Evolutionary conservation across 2,329 filamentous ascomycete genomes (phyloP), one percentile per base, ranked within the genome.

Genomic region (Aspergillus uvarum): DNA sequence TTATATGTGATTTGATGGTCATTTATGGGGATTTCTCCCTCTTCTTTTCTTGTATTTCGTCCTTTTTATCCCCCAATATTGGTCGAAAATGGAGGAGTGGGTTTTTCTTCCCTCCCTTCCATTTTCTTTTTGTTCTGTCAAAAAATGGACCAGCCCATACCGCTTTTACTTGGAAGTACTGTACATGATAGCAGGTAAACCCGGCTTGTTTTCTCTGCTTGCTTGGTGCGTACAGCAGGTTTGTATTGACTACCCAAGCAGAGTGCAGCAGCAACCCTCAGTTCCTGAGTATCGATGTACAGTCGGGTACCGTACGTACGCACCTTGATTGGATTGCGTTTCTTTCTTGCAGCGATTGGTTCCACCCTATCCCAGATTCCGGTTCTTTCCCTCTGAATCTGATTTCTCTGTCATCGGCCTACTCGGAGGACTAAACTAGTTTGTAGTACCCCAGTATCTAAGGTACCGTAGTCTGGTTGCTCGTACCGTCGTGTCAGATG

Each of bases 401-500:
- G 63, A 51, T 60, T 66, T 63, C 59, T 44, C 38, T 44, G 38
- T 44, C 38, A 44, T 44, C 38, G 6, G 38, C 16, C 38, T n/a
- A 44, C 62, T 55, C 62, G 51, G 47, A 54, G 26, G 22, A 19
- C 38, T 32, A 47, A 44, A 31, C 42, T 29, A 50, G 48, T 44
- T 22, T 59, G 60, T 60, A 31, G 59, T 63, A 58, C 62, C 54
- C 59, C 61, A 63, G 62, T 59, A 63, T 64, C 60, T 58, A 35
- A 12, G 11, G 32, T 35, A 35, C 32, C 11, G 32, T 35, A 38
- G 54, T 44, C 54, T 56, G 57, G 61, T 61, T 59, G 65, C 65
- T 51, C 54, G 53, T 49, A 63, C 58, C 56, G 44, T 57, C 66
- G 58, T 68, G 63, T 71, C 65, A 66, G 67, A 65, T 70, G 65